A percentile compares a stretch with the other conserved stretches of the same genome.
Conservation (phyloP, 257 asterid genomes). For the Fraxinus cuspidata region DNA sequence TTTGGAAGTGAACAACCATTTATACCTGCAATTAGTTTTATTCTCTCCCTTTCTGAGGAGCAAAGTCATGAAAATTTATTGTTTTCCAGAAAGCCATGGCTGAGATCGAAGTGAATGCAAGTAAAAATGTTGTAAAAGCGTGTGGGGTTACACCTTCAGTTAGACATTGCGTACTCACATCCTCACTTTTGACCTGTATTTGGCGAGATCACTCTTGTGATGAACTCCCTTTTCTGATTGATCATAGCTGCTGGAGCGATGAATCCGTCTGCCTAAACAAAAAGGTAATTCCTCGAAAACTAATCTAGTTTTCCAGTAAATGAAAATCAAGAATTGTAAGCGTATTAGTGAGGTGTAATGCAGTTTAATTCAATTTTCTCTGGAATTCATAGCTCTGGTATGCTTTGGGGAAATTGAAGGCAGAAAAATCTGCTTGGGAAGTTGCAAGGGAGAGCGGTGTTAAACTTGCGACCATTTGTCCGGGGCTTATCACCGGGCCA, state of each 20-base stretch:
- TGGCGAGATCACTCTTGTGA: slow-evolving; percentile 53
- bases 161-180: slow-evolving; percentile 70
- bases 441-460: slow-evolving; percentile 54
- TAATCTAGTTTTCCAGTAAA: neutral
- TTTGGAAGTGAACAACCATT: neutral
- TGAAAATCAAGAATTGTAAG: neutral
- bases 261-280: slow-evolving; percentile 67
- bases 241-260: slow-evolving; percentile 83
- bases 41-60: neutral
- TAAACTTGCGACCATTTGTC: slow-evolving; percentile 69
- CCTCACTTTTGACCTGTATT: slow-evolving; percentile 82
- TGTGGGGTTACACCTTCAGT: slow-evolving; percentile 67
- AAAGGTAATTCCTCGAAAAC: slow-evolving; percentile 47
- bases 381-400: slow-evolving; percentile 78
- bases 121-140: slow-evolving; percentile 68
- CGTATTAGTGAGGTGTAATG: neutral
- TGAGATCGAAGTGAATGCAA: slow-evolving; percentile 65
- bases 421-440: slow-evolving; percentile 80
- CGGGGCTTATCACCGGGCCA: slow-evolving; percentile 79
- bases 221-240: slow-evolving; percentile 41
- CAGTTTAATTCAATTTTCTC: neutral
- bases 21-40: neutral
- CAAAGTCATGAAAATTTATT: neutral
- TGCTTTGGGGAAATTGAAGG: slow-evolving; percentile 87
- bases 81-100: slow-evolving; percentile 70